Conservation (phyloP, 257 asterid genomes). For the Solanum habrochaites region DNA sequence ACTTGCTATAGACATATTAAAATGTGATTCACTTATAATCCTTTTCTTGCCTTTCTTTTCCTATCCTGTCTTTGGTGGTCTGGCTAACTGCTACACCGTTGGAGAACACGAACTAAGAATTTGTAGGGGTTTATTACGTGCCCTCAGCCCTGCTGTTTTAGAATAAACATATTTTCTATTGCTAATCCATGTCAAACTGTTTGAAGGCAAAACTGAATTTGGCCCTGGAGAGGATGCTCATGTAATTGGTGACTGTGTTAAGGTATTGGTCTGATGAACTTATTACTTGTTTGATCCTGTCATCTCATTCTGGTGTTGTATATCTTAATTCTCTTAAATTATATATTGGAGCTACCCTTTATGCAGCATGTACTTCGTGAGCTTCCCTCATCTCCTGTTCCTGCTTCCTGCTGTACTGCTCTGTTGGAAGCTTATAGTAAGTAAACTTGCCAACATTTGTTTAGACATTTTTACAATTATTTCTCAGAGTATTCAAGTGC, state of each 20-base stretch:
- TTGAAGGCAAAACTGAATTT: slow-evolving; percentile 62
- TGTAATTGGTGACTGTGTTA: slow-evolving; percentile 83
- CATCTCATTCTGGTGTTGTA: neutral
- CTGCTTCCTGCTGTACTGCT: slow-evolving; percentile 94
- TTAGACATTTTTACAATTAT: neutral
- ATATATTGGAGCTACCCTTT: slow-evolving; percentile 6
- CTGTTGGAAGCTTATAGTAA: slow-evolving; percentile 83
- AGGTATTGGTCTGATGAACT: slow-evolving; percentile 33
- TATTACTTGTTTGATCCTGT: neutral
- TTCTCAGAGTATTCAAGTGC: neutral
- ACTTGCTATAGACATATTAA: neutral
- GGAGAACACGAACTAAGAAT: neutral
- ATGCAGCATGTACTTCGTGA: slow-evolving; percentile 92
- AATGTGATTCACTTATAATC: neutral
- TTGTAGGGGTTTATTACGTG: neutral
- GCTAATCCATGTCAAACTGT: neutral
- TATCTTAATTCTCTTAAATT: neutral
- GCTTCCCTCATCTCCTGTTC: slow-evolving; percentile 96
- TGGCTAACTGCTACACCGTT: neutral
- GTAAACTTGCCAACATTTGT: slow-evolving; percentile 5
- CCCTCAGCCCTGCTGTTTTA: neutral
- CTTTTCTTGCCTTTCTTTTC: neutral
- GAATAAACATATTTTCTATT: neutral
- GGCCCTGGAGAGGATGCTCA: slow-evolving; percentile 81
- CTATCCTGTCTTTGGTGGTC: neutral